These are phyloP conservation scores for Fusarium verticillioides DNA, from an alignment of 2,329 filamentous ascomycete species.

Conservation along the genomic window DNA sequence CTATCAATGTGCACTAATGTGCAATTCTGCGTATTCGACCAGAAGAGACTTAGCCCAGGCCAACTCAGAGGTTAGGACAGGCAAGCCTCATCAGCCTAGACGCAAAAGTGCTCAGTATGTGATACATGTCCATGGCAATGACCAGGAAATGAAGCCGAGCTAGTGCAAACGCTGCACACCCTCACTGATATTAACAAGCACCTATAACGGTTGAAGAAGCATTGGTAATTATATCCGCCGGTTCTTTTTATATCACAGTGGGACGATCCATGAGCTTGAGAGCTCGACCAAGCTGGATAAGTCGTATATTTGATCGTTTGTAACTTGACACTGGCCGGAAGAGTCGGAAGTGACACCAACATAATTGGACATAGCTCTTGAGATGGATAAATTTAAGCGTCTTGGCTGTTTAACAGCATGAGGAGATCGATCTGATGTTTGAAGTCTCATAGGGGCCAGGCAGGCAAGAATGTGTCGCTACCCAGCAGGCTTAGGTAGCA, in stretches of 20 bases:
- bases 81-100: background rate
- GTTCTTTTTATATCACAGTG: background rate
- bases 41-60: background rate
- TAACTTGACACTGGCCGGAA: slow-evolving; percentile 10
- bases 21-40: background rate
- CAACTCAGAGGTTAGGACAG: background rate
- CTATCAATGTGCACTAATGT: background rate
- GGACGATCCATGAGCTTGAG: background rate
- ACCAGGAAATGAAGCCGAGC: background rate
- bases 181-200: slow-evolving; percentile 2
- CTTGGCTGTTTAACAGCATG: background rate
- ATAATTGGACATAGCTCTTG: slow-evolving; percentile 8
- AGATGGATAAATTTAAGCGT: background rate
- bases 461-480: background rate
- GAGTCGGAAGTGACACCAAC: slow-evolving; percentile 17
- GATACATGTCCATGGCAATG: background rate
- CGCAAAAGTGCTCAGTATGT: background rate
- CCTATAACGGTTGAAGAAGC: slow-evolving; percentile 4
- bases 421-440: background rate
- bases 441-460: background rate
- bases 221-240: background rate
- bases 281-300: background rate
- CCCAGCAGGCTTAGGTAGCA: background rate
- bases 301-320: background rate
- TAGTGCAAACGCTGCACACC: slow-evolving; percentile 12